Evolutionary conservation across 305 asterid species (phyloP).

Genomic region (Stenogyne calaminthoides): DNA sequence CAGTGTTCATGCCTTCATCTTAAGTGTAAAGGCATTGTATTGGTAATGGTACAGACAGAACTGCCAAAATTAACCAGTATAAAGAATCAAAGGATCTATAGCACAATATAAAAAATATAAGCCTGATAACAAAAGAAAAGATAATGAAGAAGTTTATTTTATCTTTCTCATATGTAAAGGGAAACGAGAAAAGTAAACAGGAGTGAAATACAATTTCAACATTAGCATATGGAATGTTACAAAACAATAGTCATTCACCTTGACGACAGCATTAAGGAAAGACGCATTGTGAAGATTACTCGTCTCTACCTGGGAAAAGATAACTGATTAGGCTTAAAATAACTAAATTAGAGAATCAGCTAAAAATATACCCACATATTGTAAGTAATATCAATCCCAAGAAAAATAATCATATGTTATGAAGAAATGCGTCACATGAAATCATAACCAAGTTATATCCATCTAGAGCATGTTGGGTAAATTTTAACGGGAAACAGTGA

Average conservation of each 20-base stretch:
- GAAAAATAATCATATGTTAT: neutral
- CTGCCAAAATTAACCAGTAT: neutral
- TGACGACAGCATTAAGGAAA: slow-evolving; percentile 88
- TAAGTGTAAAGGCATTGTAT: neutral
- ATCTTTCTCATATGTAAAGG: neutral
- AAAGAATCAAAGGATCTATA: slow-evolving; percentile 5
- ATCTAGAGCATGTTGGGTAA: neutral
- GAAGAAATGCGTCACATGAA: slow-evolving; percentile 7
- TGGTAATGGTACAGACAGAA: neutral
- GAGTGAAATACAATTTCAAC: neutral
- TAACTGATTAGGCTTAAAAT: slow-evolving; percentile 24
- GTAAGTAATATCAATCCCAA: slow-evolving; percentile 11
- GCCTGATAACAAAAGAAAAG: slow-evolving; percentile 12
- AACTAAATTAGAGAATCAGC: slow-evolving; percentile 23
- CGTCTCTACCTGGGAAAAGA: slow-evolving; percentile 64
- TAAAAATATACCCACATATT: slow-evolving; percentile 6
- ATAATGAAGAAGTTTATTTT: slow-evolving; percentile 2
- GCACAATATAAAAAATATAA: slow-evolving; percentile 10
- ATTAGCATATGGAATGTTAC: neutral
- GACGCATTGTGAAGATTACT: slow-evolving; percentile 72
- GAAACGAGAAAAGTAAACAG: neutral
- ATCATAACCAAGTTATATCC: slow-evolving; percentile 20
- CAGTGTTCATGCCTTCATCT: slow-evolving; percentile 4
- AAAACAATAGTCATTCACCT: slow-evolving; percentile 52
- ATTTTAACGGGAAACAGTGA: slow-evolving; percentile 6